Conservation (phyloP, 2,329 filamentous ascomycete genomes). For the Metarhizium album region DNA sequence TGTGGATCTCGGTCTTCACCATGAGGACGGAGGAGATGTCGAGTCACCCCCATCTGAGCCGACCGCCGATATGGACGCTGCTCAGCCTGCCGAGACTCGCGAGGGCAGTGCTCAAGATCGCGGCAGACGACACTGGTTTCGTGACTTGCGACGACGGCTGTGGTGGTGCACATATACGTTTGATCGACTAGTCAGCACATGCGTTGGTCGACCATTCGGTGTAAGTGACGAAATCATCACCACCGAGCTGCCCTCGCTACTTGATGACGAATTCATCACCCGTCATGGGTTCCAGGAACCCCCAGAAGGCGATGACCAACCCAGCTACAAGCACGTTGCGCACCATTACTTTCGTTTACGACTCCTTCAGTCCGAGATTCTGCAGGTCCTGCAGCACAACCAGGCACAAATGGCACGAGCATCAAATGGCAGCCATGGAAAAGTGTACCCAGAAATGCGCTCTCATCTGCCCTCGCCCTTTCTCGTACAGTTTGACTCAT, state of each 20-base stretch:
- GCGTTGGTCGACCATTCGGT: conserved; percentile 85
- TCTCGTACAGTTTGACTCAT: conserved; percentile 71
- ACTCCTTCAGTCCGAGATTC: conserved; percentile 83
- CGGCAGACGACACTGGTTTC: conserved; percentile 67
- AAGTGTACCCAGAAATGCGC: conserved; percentile 62
- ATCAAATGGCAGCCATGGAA: conserved; percentile 51
- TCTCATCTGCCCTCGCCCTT: conserved; percentile 76
- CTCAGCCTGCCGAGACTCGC: conserved; percentile 9
- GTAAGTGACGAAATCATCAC: conserved; percentile 96
- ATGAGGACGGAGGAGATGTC: conserved; percentile 68
- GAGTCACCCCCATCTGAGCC: conserved; percentile 43
- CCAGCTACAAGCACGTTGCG: conserved; percentile 83
- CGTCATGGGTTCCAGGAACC: conserved; percentile 60
- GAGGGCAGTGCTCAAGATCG: conserved; percentile 35
- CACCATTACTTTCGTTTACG: conserved; percentile 88
- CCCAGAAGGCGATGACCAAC: conserved; percentile 42
- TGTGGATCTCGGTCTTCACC: conserved; percentile 84
- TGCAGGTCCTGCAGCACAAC: conserved; percentile 87
- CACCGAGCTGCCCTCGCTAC: conserved; percentile 80
- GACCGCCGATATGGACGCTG: conserved; percentile 18
- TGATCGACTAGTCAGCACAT: conserved; percentile 88
- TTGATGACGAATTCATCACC: conserved; percentile 85
- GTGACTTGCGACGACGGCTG: conserved; percentile 74
- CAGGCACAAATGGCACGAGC: conserved; percentile 71
- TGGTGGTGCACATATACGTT: conserved; percentile 98